A percentile compares a stretch with the other conserved stretches of the same genome.
phyloP scores from a whole-genome alignment of 208 protist species.

The Leishmania tarentolae region DNA sequence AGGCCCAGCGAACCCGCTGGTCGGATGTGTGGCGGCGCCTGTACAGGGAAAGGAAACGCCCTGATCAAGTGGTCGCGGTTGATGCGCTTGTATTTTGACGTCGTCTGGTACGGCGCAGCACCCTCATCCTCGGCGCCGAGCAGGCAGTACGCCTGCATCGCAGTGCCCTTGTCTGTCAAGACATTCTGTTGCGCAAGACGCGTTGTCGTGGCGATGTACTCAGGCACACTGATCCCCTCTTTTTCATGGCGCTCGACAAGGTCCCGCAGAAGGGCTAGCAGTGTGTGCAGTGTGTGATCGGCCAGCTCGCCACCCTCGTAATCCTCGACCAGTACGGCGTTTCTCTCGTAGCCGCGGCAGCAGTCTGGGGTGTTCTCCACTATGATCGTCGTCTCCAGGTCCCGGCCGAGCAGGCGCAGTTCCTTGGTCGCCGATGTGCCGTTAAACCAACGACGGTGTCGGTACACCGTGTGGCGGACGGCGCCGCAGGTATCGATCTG shows the following conservation, averaged over 20 bases:
- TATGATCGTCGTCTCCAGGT: constrained; percentile 76
- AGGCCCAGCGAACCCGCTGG: not conserved
- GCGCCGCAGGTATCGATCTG: constrained; percentile 75
- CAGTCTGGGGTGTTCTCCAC: constrained; percentile 93
- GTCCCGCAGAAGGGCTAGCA: constrained; percentile 71
- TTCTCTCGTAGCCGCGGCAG: constrained; percentile 84
- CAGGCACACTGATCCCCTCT: constrained; percentile 58
- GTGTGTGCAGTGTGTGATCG: constrained; percentile 73
- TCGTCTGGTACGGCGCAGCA: not conserved
- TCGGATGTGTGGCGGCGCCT: constrained; percentile 2
- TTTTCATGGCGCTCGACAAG: constrained; percentile 50
- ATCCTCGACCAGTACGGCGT: constrained; percentile 87
- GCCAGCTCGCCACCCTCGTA: constrained; percentile 92
- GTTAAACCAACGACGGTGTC: constrained; percentile 79
- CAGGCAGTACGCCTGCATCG: constrained; percentile 81
- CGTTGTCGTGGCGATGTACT: constrained; percentile 67
- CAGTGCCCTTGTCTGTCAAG: constrained; percentile 65
- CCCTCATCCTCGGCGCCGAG: constrained; percentile 21
- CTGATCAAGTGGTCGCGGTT: not conserved
- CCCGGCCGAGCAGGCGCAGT: constrained; percentile 77
- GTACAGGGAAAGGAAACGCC: constrained; percentile 1
- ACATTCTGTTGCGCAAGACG: constrained; percentile 48
- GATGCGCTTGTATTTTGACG: constrained; percentile 9
- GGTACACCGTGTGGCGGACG: constrained; percentile 78
- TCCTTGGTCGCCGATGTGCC: constrained; percentile 76